Base-by-base conservation (phyloP, 1,284 basidiomycete species). In the Boletus hoseneyae region DNA sequence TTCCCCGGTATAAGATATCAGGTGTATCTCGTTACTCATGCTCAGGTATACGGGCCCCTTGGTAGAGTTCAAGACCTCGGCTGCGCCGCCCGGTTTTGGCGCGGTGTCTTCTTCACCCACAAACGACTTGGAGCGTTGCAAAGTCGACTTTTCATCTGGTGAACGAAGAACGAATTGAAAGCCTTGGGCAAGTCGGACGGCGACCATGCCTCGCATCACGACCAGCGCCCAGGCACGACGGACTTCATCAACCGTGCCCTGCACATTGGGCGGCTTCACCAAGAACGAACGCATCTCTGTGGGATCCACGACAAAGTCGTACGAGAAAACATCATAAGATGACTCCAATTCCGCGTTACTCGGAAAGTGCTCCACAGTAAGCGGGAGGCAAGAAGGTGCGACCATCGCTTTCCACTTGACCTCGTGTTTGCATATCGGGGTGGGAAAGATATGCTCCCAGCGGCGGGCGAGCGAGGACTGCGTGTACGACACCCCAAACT, bases 1-100 rank as follows among this genome's bases (percentile, higher is more conserved):
- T 57, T 94, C 90, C 16, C 90, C 89, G 18, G 82, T 85, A 50
- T 94, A 98, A 18, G 87, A 85, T 57, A 98, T 86, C 25, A 90
- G 79, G 68, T 98, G 95, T 43, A 98, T 93, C 68, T 97, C 93
- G 66, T 96, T 97, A 63, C 87, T 89, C 80, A 95, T 93, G 57
- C 92, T 93, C 46, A 98, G 77, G 71, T 90, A 97, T 19, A 97
- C 87, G 0, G 93, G 88, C 41, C 86, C 80, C 45, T 71, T 71
- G n/a, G 80, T 79, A 4, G 80, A 80, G 48, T 69, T 72, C 50
- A 93, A 71, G 21, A 90, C 81, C 53, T 91, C 84, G 1, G 85
- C 80, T 4, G 88, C 84, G 13, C 90, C 88, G 40, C 73, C 69
- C 8, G 82, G 83, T 56, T 79, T 80, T 2, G 79, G 77, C 37